These are phyloP conservation scores for Mycena crocata DNA, from an alignment of 768 basidiomycete genomes.

Conservation along the genomic window DNA sequence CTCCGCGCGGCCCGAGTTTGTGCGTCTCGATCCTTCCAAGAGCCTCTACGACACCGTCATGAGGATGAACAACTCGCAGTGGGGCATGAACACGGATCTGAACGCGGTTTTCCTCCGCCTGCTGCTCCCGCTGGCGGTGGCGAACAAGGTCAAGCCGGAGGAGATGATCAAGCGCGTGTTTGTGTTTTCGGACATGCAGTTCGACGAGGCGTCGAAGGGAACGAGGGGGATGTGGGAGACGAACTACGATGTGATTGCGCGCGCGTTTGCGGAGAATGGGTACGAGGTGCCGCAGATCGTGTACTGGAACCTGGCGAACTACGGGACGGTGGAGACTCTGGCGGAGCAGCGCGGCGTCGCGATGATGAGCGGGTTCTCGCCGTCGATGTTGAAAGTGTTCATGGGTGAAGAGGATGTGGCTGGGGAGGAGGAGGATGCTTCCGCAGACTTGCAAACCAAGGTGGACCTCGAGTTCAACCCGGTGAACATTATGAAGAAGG, in stretches of 20 bases:
- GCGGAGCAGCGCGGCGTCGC: slow-evolving; percentile 72
- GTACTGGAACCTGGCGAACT: slow-evolving; percentile 69
- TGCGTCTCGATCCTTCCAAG: slow-evolving; percentile 57
- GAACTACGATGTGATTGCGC: slow-evolving; percentile 67
- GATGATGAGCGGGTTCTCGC: slow-evolving; percentile 76
- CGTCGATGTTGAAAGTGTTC: slow-evolving; percentile 78
- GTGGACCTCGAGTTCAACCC: not conserved
- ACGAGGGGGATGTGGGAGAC: slow-evolving; percentile 62
- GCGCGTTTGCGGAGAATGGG: slow-evolving; percentile 52
- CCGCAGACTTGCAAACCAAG: not conserved
- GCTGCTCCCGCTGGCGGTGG: slow-evolving; percentile 69
- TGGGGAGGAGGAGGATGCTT: not conserved
- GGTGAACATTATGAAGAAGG: not conserved
- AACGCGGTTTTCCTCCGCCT: slow-evolving; percentile 71
- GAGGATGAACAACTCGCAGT: slow-evolving; percentile 49
- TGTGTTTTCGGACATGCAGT: slow-evolving; percentile 88
- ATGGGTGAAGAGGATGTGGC: slow-evolving; percentile 27
- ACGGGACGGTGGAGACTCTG: slow-evolving; percentile 58
- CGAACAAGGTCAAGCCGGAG: slow-evolving; percentile 64
- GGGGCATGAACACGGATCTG: slow-evolving; percentile 74
- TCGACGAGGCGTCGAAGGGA: slow-evolving; percentile 60
- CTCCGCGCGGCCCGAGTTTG: slow-evolving; percentile 60
- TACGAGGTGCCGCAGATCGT: slow-evolving; percentile 43
- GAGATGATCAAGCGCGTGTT: too few relatives aligned
- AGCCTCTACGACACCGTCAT: slow-evolving; percentile 52